These are phyloP conservation scores for Aphanocladium album DNA, from an alignment of 2,329 filamentous ascomycete genomes.

Conservation along the genomic window DNA sequence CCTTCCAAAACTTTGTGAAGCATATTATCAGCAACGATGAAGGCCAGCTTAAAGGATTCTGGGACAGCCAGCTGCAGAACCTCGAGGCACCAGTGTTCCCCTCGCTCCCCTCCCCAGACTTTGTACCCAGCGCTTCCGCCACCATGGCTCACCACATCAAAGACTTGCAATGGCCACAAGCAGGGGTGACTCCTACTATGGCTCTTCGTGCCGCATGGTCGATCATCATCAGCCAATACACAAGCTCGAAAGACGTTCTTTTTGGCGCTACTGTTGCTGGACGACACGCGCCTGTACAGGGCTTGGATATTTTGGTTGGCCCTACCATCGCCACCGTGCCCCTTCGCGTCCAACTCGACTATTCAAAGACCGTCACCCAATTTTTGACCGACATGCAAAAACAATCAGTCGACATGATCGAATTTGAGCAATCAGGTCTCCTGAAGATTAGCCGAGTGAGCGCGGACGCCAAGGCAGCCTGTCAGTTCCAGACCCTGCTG, in stretches of 20 bases:
- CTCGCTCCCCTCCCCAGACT: slow-evolving; percentile 38
- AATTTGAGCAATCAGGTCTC: slow-evolving; percentile 27
- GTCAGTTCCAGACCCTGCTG: slow-evolving; percentile 25
- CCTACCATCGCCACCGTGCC: slow-evolving; percentile 53
- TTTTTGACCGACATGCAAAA: slow-evolving; percentile 35
- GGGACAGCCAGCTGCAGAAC: slow-evolving; percentile 34
- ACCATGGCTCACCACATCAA: slow-evolving; percentile 28
- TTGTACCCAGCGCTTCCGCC: slow-evolving; percentile 37
- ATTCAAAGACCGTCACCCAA: slow-evolving; percentile 33
- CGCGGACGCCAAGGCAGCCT: slow-evolving; percentile 12
- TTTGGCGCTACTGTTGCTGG: slow-evolving; percentile 53
- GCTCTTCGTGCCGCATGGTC: slow-evolving; percentile 51
- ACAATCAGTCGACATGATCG: slow-evolving; percentile 21
- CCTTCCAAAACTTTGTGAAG: slow-evolving; percentile 30
- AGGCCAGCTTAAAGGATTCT: slow-evolving; percentile 27
- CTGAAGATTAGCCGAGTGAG: slow-evolving; percentile 23
- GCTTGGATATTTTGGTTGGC: slow-evolving; percentile 45
- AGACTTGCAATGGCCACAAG: background rate
- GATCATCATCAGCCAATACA: slow-evolving; percentile 43
- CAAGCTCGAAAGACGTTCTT: slow-evolving; percentile 42
- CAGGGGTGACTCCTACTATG: slow-evolving; percentile 37
- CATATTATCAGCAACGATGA: slow-evolving; percentile 31
- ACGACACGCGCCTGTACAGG: slow-evolving; percentile 37
- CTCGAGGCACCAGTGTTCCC: slow-evolving; percentile 36
- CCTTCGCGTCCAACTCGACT: slow-evolving; percentile 38